Conservation (phyloP, 768 basidiomycete genomes). For the Kondoa malvinella region DNA sequence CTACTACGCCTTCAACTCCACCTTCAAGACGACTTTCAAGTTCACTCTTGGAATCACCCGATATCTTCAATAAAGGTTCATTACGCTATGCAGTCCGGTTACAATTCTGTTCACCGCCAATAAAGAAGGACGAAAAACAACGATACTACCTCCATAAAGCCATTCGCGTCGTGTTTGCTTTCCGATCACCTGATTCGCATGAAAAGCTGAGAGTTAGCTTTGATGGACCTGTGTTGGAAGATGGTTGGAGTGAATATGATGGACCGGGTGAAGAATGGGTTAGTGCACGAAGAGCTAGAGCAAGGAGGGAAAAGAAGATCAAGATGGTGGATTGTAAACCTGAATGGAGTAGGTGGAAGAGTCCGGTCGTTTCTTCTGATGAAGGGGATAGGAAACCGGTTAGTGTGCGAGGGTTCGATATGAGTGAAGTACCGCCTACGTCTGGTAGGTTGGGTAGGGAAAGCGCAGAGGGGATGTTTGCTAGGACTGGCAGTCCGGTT, state of each 20-base stretch:
- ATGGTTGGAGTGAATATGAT: not conserved
- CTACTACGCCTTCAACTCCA: not conserved
- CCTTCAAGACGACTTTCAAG: not conserved
- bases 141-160: slow-evolving; percentile 27
- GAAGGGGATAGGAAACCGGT: no score
- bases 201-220: slow-evolving; percentile 24
- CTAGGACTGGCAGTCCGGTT: not conserved
- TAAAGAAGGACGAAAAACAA: slow-evolving; percentile 4
- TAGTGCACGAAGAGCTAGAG: not conserved
- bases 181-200: slow-evolving; percentile 25
- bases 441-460: no score
- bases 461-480: not conserved
- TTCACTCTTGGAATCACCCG: not conserved
- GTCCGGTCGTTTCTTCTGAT: not conserved
- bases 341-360: not conserved
- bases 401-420: no score
- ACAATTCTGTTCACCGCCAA: slow-evolving; percentile 29
- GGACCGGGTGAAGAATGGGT: not conserved
- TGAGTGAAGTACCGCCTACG: no score
- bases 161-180: slow-evolving; percentile 29
- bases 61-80: slow-evolving; percentile 16
- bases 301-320: not conserved
- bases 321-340: not conserved
- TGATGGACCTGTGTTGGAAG: slow-evolving; percentile 19
- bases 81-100: slow-evolving; percentile 29